Percentiles rank a stretch among this genome's conserved stretches.
Conservation (phyloP, 148 eudicot species). For the Rhododendron mucronatum region DNA sequence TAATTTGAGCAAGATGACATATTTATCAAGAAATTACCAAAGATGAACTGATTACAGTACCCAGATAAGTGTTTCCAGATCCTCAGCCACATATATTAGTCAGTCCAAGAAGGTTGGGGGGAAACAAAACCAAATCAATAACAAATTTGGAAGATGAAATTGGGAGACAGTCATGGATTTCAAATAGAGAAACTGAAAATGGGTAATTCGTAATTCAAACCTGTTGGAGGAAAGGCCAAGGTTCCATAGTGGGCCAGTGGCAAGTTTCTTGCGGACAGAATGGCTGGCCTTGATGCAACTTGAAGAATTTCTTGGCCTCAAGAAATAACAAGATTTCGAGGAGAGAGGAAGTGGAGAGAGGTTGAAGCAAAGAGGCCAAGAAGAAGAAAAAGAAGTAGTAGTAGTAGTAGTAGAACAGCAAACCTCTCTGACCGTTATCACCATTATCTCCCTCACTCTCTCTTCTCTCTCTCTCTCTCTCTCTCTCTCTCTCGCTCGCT, state of each 20-base stretch:
- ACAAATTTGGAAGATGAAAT: not conserved
- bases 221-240: constrained; percentile 36
- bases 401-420: constrained; percentile 22
- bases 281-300: constrained; percentile 25
- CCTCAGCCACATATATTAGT: not conserved
- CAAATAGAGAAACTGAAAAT: not conserved
- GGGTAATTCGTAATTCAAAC: constrained; percentile 11
- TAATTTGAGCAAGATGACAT: not conserved
- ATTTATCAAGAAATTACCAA: not conserved
- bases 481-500: not conserved
- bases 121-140: not conserved
- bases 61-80: not conserved
- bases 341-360: constrained; percentile 17
- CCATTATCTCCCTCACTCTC: constrained; percentile 44
- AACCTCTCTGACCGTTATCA: constrained; percentile 39
- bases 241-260: constrained; percentile 6
- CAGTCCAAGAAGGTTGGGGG: not conserved
- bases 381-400: constrained; percentile 23
- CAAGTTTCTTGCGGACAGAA: constrained; percentile 27
- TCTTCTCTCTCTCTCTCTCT: not conserved
- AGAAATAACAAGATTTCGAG: not conserved
- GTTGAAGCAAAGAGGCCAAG: constrained; percentile 24
- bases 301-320: not conserved
- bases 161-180: not conserved
- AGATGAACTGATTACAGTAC: not conserved